Evolutionary conservation across 2,329 filamentous ascomycete species (phyloP), one percentile per base, ranked within the genome.

Genomic region (Aspergillus versicolor): DNA sequence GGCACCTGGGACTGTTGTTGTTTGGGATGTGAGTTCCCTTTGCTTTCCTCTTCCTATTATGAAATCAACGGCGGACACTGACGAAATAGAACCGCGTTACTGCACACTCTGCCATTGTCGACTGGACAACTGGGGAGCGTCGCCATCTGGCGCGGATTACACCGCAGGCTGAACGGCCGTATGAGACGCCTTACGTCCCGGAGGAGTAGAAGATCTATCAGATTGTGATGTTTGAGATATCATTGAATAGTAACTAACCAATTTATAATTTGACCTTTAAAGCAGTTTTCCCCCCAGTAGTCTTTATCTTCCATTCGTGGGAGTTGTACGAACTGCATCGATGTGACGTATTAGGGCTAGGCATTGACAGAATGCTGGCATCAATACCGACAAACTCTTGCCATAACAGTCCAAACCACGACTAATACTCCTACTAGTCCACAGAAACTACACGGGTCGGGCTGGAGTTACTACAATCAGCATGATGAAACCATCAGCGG

Each of bases 21-120:
- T 65, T 32, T 68, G 77, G 63, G 76, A 78, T 65, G 73, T 79
- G 71, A 64, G 68, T 66, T 11, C 15, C 4, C 21, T 2, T 17
- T 6, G 19, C 60, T 67, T 17, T 63, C 72, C 4, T 62, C 74
- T 21, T 64, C 67, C 27, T 71, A 67, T 4, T 65, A 73, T 5
- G 71, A 54, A 19, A 61, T 58, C 59, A 54, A 63, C 56, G 60
- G 37, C 57, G 15, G 9, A 12, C 15, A 34, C 5, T 1, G 40
- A 30, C 27, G 3, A 30, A 4, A 30, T 22, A 67, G 64, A 77
- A 79, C 49, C 71, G 77, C 4, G 61, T 71, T 30, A 72, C 65
- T 63, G 67, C 57, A 63, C 75, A 66, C 66, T 75, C 63, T 64
- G 75, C 76, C 53, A 68, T 69, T 22, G 56, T 67, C 37, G 67